Base-by-base conservation (phyloP, 1,139 yeast species). In the Debaryomyces subglobosus region DNA sequence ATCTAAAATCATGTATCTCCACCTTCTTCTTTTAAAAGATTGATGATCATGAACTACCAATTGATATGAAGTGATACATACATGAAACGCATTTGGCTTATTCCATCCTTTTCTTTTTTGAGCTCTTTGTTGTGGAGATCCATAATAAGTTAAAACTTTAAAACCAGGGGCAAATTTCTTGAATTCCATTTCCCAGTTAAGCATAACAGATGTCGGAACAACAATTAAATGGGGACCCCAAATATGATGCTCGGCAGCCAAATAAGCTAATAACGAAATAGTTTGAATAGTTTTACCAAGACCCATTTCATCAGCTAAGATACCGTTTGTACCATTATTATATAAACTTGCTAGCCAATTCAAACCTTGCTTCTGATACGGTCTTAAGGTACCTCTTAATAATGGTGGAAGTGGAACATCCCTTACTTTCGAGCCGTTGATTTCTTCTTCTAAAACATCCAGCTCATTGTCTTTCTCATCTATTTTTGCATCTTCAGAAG, bases 101-200 rank as follows among this genome's bases (percentile, higher is more conserved):
- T 92, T 92, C 99, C 99, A 95, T 0, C 99, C 99, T 55, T 87
- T 87, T 59, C 99, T 83, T 62, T 95, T 95, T 57, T 89, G 95
- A 43, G 94, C 94, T 62, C 99, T 85, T 65, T 95, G 98, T 61
- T 89, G 96, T 0, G 98, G 99, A n/a, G 95, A 86, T 0, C 99
- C 99, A 62, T 94, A 95, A 65, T 95, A 95, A 0, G 99, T 94
- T 65, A 95, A 66, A 1, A 95, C 96, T 64, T 95, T 94, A 67
- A 95, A 88, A 0, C 99, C 99, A 0, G 99, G 99, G 0, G 98
- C 98, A 75, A 95, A 95, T 58, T 96, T 84, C 63, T 94, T 95
- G 71, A 95, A 92, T 64, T 95, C 99, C 97, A 94, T 92, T 65
- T 95, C 99, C 99, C 99, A 95, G 64, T 95, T 95, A 49, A 95